phyloP scores from a whole-genome alignment of 2,329 filamentous ascomycete species.

The Cercospora sp. region DNA sequence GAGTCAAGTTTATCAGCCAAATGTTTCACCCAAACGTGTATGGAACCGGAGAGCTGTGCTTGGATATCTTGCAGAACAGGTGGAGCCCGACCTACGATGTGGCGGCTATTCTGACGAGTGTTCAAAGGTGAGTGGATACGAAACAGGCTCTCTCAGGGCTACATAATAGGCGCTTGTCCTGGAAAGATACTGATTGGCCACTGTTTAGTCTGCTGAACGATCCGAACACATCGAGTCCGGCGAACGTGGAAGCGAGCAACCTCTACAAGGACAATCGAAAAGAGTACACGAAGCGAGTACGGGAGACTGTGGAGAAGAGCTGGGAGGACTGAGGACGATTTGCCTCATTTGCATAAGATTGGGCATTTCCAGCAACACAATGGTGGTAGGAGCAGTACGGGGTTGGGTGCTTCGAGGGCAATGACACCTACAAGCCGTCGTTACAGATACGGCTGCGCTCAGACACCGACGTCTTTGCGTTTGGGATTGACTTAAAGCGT shows the following conservation, averaged over 20 bases:
- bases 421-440: neutral
- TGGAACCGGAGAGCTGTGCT: slow-evolving; percentile 89
- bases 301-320: slow-evolving; percentile 98
- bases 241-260: slow-evolving; percentile 97
- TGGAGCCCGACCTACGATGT: slow-evolving; percentile 99
- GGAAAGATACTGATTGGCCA: neutral
- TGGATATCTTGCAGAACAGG: slow-evolving; percentile 95
- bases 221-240: slow-evolving; percentile 95
- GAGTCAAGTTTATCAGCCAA: slow-evolving; percentile 96
- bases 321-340: slow-evolving; percentile 70
- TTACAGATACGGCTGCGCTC: neutral
- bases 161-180: neutral
- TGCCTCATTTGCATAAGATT: neutral
- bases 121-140: slow-evolving; percentile 71
- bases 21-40: slow-evolving; percentile 99
- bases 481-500: slow-evolving; percentile 1
- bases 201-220: slow-evolving; percentile 83
- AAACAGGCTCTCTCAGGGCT: neutral
- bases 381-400: neutral
- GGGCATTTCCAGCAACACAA: neutral
- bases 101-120: slow-evolving; percentile 92
- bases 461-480: neutral
- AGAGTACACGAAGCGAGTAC: slow-evolving; percentile 92
- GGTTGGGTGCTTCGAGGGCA: neutral
- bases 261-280: slow-evolving; percentile 97